A percentile compares a stretch with the other conserved stretches of the same genome.
Evolutionary conservation across 1,284 basidiomycete species (phyloP).

Genomic region (Pseudozyma sp.): DNA sequence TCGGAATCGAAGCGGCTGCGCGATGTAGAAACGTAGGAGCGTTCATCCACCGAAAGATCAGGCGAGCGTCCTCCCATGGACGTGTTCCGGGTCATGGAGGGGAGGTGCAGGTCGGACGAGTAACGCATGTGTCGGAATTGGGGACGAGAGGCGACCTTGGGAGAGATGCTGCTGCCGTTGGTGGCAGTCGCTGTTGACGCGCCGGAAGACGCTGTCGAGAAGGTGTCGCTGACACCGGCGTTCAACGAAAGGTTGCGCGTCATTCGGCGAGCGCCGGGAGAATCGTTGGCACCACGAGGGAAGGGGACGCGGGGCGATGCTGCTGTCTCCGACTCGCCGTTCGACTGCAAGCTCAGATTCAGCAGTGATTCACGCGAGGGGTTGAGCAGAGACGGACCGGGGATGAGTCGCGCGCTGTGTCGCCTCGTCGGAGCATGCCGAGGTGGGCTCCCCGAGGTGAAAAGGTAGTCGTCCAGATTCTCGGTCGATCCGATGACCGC

Average conservation of each 20-base stretch:
- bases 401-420: slow-evolving; percentile 54
- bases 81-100: slow-evolving; percentile 16
- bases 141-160: slow-evolving; percentile 35
- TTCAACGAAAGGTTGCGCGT: slow-evolving; percentile 54
- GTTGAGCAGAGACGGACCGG: slow-evolving; percentile 56
- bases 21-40: slow-evolving; percentile 39
- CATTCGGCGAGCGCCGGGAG: slow-evolving; percentile 48
- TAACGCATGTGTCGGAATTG: slow-evolving; percentile 57
- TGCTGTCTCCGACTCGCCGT: slow-evolving; percentile 20
- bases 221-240: slow-evolving; percentile 24
- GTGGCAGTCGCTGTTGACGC: slow-evolving; percentile 18
- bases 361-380: slow-evolving; percentile 52
- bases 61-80: slow-evolving; percentile 29
- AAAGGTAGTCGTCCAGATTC: slow-evolving; percentile 49
- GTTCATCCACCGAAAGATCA: slow-evolving; percentile 37
- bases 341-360: slow-evolving; percentile 15
- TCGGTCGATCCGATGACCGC: slow-evolving; percentile 47
- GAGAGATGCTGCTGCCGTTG: slow-evolving; percentile 33
- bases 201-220: slow-evolving; percentile 24
- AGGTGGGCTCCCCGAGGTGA: slow-evolving; percentile 37
- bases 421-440: slow-evolving; percentile 50
- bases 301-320: slow-evolving; percentile 51
- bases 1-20: slow-evolving; percentile 57
- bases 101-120: slow-evolving; percentile 60
- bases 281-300: slow-evolving; percentile 49